phyloP scores from a whole-genome alignment of 306 rosid species.

The Cyamopsis tetragonoloba region DNA sequence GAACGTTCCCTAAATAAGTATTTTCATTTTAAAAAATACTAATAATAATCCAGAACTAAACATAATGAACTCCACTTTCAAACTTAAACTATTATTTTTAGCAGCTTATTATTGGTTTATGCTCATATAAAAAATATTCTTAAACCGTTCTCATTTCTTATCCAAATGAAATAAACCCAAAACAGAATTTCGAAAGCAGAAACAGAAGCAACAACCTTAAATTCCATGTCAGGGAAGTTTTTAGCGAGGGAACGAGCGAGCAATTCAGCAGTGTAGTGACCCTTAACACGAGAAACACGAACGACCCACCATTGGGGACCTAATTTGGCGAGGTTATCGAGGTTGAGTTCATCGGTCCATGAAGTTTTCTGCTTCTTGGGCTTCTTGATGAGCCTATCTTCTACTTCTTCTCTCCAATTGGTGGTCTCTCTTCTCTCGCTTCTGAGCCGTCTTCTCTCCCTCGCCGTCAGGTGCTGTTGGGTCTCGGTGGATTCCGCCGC shows the following conservation, averaged over 20 bases:
- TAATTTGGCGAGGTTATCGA: constrained; percentile 54
- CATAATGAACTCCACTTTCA: no score
- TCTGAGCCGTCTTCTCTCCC: constrained; percentile 65
- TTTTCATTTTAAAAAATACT: no score
- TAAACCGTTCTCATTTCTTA: background rate
- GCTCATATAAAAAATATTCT: no score
- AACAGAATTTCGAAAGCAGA: background rate
- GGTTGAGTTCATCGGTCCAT: constrained; percentile 79
- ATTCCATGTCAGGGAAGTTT: constrained; percentile 53
- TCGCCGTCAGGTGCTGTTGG: constrained; percentile 41
- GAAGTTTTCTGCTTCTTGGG: constrained; percentile 57
- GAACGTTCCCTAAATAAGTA: background rate
- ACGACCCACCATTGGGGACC: constrained; percentile 90
- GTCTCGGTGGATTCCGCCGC: constrained; percentile 31
- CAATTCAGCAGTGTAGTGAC: constrained; percentile 49
- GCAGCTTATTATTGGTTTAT: no score
- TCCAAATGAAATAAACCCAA: background rate
- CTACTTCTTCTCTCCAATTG: constrained; percentile 78
- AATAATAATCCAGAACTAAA: no score
- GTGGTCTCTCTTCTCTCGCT: constrained; percentile 68
- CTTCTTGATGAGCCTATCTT: constrained; percentile 63
- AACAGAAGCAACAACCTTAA: constrained; percentile 41
- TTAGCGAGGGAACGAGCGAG: constrained; percentile 65
- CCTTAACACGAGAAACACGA: constrained; percentile 54
- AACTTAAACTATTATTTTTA: no score